Base-by-base conservation (phyloP, 2,329 filamentous ascomycete genomes). In the Fusarium austroafricanum region DNA sequence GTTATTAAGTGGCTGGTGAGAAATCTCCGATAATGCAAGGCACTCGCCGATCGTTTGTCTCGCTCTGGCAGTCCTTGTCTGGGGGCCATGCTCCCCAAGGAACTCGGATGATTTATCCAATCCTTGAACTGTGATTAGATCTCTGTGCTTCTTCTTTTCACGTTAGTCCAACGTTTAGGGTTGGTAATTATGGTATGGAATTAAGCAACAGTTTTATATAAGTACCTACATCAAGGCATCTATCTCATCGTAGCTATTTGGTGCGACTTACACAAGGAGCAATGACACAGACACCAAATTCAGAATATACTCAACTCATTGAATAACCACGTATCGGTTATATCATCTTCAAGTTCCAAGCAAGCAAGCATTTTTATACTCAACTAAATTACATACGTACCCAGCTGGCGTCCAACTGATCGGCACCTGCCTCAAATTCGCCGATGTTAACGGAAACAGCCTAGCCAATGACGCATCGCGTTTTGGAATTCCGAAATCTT, bases 381-480 rank as follows among this genome's bases (percentile, higher is more conserved):
- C 35, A 52, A 64, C 42, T 11, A n/a, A 10, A 42, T 43, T 31
- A 20, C 18, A 26, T 26, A 6, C 28, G 10, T 29, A 31, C 4
- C 10, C 26, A 37, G 11, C 18, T 37, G n/a, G 17, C 65, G 29
- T 28, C 28, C 17, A 29, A 39, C n/a, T 44, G 50, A 57, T 65
- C 45, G 50, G 55, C 45, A 40, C 53, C 45, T 26, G 43, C 37
- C 26, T 55, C 49, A 50, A 55, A 57, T 39, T 39, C 44, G 47
- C 62, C 58, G 37, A 61, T 38, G 50, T 63, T 53, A 63, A 61
- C 17, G 9, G 29, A 56, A 35, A 46, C 35, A 57, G 55, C 37
- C 39, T 38, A 40, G 54, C 71, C 71, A 73, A 73, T 74, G 69
- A 74, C 67, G 67, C 70, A 71, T 58, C 60, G 42, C 47, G 40